phyloP scores from a whole-genome alignment of 2,329 filamentous ascomycete species.

The Dactylellina haptotyla region DNA sequence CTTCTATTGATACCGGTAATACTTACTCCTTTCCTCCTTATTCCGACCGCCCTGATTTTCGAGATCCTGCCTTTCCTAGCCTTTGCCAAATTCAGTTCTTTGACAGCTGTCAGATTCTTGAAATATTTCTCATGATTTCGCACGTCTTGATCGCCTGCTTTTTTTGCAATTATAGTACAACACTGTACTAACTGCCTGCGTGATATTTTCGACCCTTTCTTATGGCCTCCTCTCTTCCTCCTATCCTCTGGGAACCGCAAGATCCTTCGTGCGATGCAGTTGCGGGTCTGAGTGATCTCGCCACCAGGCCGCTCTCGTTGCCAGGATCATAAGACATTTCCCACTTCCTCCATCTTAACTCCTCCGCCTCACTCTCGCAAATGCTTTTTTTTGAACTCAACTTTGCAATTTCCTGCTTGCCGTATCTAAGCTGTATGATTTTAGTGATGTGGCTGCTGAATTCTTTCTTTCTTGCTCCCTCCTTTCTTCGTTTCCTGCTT shows the following conservation, averaged over 20 bases:
- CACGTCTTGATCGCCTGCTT: slow-evolving; percentile 1
- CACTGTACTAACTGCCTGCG: no score
- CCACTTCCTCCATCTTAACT: background rate
- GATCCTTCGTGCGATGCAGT: slow-evolving; percentile 25
- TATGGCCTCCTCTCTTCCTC: background rate
- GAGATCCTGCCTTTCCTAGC: background rate
- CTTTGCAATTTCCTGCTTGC: background rate
- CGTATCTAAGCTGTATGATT: background rate
- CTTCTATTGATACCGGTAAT: slow-evolving; percentile 38
- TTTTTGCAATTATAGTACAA: no score
- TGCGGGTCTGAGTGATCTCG: slow-evolving; percentile 37
- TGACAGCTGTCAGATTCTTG: no score
- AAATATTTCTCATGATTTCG: no score
- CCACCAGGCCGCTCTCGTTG: slow-evolving; percentile 38
- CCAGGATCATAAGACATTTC: background rate
- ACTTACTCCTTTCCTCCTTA: slow-evolving; percentile 2
- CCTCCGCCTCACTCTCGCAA: background rate
- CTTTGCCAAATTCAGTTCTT: no score
- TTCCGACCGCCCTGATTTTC: slow-evolving; percentile 7
- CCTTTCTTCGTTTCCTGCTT: background rate
- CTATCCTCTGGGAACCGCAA: background rate
- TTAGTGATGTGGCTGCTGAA: no score
- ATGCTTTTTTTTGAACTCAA: background rate
- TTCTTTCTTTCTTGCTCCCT: background rate
- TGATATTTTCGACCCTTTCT: background rate